phyloP scores from a whole-genome alignment of 192 early-diverging fungal species.

The Umbelopsis sp. region DNA sequence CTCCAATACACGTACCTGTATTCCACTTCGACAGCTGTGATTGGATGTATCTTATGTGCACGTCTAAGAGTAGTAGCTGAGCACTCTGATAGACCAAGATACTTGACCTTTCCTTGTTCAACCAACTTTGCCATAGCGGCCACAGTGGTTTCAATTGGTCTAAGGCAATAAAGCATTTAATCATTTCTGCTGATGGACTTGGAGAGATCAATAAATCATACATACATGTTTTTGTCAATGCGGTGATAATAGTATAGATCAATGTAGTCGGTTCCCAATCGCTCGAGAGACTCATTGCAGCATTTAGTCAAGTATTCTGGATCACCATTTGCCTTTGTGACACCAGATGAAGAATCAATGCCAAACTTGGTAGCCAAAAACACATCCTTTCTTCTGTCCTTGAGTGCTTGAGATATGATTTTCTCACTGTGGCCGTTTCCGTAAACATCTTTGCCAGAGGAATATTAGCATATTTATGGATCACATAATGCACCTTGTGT shows the following conservation, averaged over 20 bases:
- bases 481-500: neutral
- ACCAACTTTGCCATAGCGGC: constrained; percentile 38
- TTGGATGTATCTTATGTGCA: constrained; percentile 42
- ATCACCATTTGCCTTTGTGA: constrained; percentile 21
- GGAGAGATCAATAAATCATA: no score
- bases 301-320: constrained; percentile 49
- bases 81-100: constrained; percentile 56
- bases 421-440: constrained; percentile 35
- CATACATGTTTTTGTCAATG: constrained; percentile 28
- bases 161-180: no score
- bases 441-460: neutral
- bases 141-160: constrained; percentile 40
- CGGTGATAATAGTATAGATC: constrained; percentile 43
- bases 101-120: constrained; percentile 41
- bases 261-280: constrained; percentile 29
- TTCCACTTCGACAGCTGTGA: no score
- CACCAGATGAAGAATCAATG: neutral
- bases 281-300: constrained; percentile 24
- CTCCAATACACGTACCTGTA: no score
- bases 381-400: constrained; percentile 41
- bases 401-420: neutral
- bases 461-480: neutral
- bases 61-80: constrained; percentile 58
- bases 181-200: no score
- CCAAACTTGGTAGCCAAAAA: constrained; percentile 73